Base-by-base conservation (phyloP, 257 asterid genomes). In the Solanum pennellii region DNA sequence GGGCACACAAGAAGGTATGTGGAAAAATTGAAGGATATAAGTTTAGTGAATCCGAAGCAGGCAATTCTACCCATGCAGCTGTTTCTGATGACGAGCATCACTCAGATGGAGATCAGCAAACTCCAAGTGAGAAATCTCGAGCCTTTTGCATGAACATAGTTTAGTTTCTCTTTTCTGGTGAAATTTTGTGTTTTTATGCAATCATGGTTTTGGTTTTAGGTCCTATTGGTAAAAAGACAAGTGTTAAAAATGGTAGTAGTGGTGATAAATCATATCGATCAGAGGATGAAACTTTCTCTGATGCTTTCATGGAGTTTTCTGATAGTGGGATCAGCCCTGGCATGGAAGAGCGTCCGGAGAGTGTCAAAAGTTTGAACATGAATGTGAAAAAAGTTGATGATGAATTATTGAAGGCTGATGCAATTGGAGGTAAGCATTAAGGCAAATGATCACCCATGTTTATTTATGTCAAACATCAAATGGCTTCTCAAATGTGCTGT, bases 1-100 rank as follows among this genome's bases (percentile, higher is more conserved):
- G 96, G 90, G 93, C 98, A 80, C 99, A 96, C 94, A 96, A 89
- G 90, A 94, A 72, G 91, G 91, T 91, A 12, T 96, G 99, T 88
- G 99, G 99, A 88, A 93, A 86, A 20, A 27, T 96, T 89, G 98
- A 95, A 88, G 98, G 98, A 87, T 94, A 94, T 88, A 88, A 83
- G 89, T 35, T 92, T 37, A 75, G 80, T 84, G 87, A 83, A 56
- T 91, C 94, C 2, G 92, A 90, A 84, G 87, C 85, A 49, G 84
- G 21, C 29, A 27, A 87, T 77, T 90, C 74, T 42, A 52, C 82
- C 88, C 92, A 87, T 90, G 82, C 89, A 86, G 88, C 89, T 23
- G 71, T 83, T 89, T 93, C 94, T 2, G 94, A 93, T 59, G 95
- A 92, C n/a, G 98, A 94, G 65, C 93, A 88, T 39, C 82, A 86